Evolutionary conservation across 805 yeast species (phyloP).

Genomic region (Metschnikowia drakensbergensis): DNA sequence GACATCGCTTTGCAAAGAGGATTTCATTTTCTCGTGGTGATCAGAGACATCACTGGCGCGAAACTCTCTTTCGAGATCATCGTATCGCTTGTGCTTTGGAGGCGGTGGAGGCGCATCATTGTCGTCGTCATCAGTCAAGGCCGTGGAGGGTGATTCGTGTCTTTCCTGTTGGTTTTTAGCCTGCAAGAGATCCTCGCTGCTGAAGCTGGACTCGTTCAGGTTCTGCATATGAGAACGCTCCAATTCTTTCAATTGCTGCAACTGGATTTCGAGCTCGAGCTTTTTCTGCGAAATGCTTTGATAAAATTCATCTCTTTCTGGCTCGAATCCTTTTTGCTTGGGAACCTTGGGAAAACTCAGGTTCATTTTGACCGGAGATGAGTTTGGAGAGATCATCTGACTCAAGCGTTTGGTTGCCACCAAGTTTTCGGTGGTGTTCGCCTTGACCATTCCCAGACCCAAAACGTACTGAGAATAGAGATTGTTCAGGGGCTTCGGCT

Average conservation of each 20-base stretch:
- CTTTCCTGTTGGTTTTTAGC: conserved; percentile 18
- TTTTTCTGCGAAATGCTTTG: conserved; percentile 27
- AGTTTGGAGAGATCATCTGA: conserved; percentile 15
- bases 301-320: conserved; percentile 17
- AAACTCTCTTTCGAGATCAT: conserved; percentile 29
- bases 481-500: conserved; percentile 1
- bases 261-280: conserved; percentile 39
- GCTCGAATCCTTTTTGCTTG: background rate
- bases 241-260: conserved; percentile 30
- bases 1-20: conserved; percentile 42
- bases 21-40: conserved; percentile 35
- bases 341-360: background rate
- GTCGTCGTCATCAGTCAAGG: conserved; percentile 31
- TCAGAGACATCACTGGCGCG: conserved; percentile 10
- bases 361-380: conserved; percentile 22
- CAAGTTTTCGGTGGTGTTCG: conserved; percentile 12
- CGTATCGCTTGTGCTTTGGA: conserved; percentile 27
- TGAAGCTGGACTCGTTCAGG: conserved; percentile 26
- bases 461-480: conserved; percentile 18
- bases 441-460: conserved; percentile 15
- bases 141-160: conserved; percentile 19
- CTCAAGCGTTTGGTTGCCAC: conserved; percentile 14
- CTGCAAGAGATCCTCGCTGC: conserved; percentile 34
- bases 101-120: conserved; percentile 35
- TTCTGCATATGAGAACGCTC: conserved; percentile 20